Percentiles rank a stretch among this genome's conserved stretches.
These are phyloP conservation scores for Neobulgaria alba DNA, from an alignment of 2,329 filamentous ascomycete species.

Conservation along the genomic window DNA sequence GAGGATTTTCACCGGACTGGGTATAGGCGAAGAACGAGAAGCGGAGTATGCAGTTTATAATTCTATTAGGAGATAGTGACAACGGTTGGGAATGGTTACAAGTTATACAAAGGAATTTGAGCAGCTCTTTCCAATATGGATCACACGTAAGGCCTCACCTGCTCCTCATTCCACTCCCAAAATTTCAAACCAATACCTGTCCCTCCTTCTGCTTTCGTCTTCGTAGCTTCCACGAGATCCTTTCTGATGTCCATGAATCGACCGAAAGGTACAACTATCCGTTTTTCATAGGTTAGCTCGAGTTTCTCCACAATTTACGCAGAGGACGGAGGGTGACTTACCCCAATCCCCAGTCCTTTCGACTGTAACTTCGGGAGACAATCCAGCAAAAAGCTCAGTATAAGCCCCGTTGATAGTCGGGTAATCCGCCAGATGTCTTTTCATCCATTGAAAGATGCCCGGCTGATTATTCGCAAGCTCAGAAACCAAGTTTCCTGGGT, in stretches of 20 bases:
- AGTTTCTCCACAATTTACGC: neutral
- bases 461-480: conserved; percentile 3
- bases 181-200: conserved; percentile 31
- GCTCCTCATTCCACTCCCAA: conserved; percentile 36
- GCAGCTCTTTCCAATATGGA: no score
- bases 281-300: neutral
- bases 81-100: no score
- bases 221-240: conserved; percentile 28
- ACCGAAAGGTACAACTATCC: conserved; percentile 40
- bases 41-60: no score
- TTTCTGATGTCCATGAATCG: conserved; percentile 25
- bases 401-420: conserved; percentile 12
- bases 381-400: conserved; percentile 14
- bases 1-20: no score
- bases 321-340: conserved; percentile 1
- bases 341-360: conserved; percentile 13
- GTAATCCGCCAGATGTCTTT: conserved; percentile 5
- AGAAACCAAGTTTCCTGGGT: conserved; percentile 16
- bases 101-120: no score
- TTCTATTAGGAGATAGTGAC: no score
- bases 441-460: no score
- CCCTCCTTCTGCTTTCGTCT: conserved; percentile 30
- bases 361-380: conserved; percentile 9
- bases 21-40: no score
- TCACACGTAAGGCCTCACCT: conserved; percentile 29